phyloP scores from a whole-genome alignment of 1,284 basidiomycete genomes.

The Ceratobasidium sp. region DNA sequence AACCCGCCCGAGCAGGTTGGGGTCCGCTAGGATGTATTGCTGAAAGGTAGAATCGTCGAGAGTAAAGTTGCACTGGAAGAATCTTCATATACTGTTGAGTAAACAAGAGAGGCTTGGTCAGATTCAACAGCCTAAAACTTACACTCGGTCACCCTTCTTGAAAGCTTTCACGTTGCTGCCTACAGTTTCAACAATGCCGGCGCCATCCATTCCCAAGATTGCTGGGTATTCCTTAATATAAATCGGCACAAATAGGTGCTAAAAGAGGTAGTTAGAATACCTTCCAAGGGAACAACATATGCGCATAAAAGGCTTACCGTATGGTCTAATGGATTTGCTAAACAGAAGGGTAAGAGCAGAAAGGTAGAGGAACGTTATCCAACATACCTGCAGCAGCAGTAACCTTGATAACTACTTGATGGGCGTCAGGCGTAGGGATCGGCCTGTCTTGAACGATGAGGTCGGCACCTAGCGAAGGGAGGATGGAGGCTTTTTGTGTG shows the following conservation, averaged over 20 bases:
- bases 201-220: conserved; percentile 66
- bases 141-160: conserved; percentile 69
- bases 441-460: conserved; percentile 49
- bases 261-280: not conserved
- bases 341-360: not conserved
- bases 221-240: conserved; percentile 57
- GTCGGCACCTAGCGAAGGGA: conserved; percentile 46
- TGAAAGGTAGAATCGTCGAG: conserved; percentile 61
- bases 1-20: conserved; percentile 55
- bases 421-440: conserved; percentile 56
- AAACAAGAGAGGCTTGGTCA: conserved; percentile 9
- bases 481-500: conserved; percentile 49
- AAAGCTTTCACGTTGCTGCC: conserved; percentile 64
- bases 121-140: conserved; percentile 48
- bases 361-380: not conserved
- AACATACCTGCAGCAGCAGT: conserved; percentile 49
- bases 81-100: conserved; percentile 50
- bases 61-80: conserved; percentile 57
- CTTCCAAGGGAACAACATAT: no score
- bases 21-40: conserved; percentile 60
- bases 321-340: not conserved
- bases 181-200: conserved; percentile 65
- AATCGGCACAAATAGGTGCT: conserved; percentile 12
- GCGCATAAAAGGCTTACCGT: not conserved
- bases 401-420: conserved; percentile 61